Evolutionary conservation across 2,329 filamentous ascomycete genomes (phyloP).

Genomic region (Aspergillus quadricinctus): DNA sequence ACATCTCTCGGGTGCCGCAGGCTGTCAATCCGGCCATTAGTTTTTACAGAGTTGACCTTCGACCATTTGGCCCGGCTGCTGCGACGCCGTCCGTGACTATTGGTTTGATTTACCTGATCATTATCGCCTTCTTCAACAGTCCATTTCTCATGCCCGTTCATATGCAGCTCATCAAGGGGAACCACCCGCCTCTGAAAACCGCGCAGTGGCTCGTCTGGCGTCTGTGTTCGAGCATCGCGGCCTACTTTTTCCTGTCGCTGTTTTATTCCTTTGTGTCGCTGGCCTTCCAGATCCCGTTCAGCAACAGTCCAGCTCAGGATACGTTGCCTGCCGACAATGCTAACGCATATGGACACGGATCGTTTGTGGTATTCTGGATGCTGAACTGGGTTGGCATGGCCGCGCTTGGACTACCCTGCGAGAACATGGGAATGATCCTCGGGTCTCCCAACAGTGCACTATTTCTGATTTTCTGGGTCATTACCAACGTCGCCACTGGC

Average conservation of each 20-base stretch:
- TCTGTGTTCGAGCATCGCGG: constrained; percentile 50
- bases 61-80: constrained; percentile 55
- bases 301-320: constrained; percentile 43
- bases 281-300: constrained; percentile 61
- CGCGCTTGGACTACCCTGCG: constrained; percentile 59
- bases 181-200: constrained; percentile 55
- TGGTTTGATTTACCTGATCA: constrained; percentile 63
- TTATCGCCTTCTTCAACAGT: constrained; percentile 64
- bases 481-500: constrained; percentile 58
- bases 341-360: constrained; percentile 53
- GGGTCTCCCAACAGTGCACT: constrained; percentile 58
- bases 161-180: constrained; percentile 52
- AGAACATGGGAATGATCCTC: constrained; percentile 61
- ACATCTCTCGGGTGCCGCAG: constrained; percentile 48
- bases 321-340: constrained; percentile 46
- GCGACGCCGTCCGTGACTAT: constrained; percentile 57
- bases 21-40: constrained; percentile 54
- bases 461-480: constrained; percentile 66
- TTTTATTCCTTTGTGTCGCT: constrained; percentile 61
- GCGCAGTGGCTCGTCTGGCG: constrained; percentile 57
- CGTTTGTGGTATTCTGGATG: constrained; percentile 62
- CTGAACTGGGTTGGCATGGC: constrained; percentile 61
- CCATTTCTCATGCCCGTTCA: constrained; percentile 63
- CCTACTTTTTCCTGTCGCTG: constrained; percentile 60
- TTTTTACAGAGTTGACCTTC: constrained; percentile 54